Conservation (phyloP, 2,329 filamentous ascomycete species). For the Colletotrichum tanaceti region DNA sequence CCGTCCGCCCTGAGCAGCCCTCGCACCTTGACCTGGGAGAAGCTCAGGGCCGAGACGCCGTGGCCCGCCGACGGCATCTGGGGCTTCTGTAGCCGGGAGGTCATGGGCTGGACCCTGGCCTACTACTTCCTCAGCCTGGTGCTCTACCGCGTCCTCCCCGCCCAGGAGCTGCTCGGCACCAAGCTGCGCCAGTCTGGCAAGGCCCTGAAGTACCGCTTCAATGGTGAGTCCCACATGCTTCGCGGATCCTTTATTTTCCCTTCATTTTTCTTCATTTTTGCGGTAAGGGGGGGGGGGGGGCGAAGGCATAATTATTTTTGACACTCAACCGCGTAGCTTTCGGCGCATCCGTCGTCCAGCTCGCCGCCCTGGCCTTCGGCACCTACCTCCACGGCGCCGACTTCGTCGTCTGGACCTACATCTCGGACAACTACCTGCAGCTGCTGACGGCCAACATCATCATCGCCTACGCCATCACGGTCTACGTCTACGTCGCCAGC, state of each 20-base stretch:
- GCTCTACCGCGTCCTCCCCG: constrained; percentile 79
- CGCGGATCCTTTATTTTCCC: too few relatives aligned
- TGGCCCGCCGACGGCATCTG: constrained; percentile 77
- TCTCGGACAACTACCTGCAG: constrained; percentile 77
- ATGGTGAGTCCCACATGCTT: constrained; percentile 58
- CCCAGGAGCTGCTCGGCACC: constrained; percentile 74
- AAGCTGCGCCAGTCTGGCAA: constrained; percentile 73
- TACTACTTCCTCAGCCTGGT: constrained; percentile 82
- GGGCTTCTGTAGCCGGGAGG: constrained; percentile 75
- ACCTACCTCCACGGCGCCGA: constrained; percentile 73
- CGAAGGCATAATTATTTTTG: too few relatives aligned
- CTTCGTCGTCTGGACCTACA: constrained; percentile 77
- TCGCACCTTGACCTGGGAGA: constrained; percentile 72
- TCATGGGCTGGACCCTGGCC: constrained; percentile 72
- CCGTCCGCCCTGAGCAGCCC: constrained; percentile 78
- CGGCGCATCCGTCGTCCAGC: constrained; percentile 30
- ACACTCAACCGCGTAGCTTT: neutral
- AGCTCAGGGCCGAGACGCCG: constrained; percentile 78
- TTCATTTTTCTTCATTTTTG: neutral
- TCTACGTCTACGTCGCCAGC: constrained; percentile 72
- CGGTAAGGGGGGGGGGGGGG: too few relatives aligned
- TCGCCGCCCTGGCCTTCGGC: constrained; percentile 56
- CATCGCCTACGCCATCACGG: constrained; percentile 68
- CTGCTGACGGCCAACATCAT: constrained; percentile 74
- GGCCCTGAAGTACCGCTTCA: constrained; percentile 82